Evolutionary conservation across 148 eudicot species (phyloP).

Genomic region (Nepenthes mirabilis): DNA sequence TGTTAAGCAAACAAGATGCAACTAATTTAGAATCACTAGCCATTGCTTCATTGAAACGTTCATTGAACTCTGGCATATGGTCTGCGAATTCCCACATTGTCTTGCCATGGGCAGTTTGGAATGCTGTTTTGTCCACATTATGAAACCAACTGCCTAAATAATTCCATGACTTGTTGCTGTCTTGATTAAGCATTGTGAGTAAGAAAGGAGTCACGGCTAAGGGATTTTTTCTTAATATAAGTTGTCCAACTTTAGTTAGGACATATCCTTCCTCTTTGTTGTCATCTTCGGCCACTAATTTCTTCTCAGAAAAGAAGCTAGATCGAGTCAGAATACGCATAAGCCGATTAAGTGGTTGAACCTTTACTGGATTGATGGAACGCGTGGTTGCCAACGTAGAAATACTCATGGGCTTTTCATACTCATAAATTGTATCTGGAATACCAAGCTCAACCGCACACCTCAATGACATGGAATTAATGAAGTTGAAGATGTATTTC

Average conservation of each 20-base stretch:
- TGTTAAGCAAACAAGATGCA: conserved; percentile 2
- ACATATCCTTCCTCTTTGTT: conserved; percentile 3
- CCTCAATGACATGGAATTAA: too few species aligned
- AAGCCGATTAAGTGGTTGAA: conserved; percentile 4
- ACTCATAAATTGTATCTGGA: too few species aligned
- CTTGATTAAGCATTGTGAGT: conserved; percentile 11
- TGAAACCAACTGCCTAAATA: conserved; percentile 13
- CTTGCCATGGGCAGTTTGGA: conserved; percentile 14
- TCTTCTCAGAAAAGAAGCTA: conserved; percentile 8
- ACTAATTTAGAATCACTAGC: conserved; percentile 19
- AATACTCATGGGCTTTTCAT: too few species aligned
- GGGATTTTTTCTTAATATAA: conserved; percentile 17
- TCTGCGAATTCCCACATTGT: conserved; percentile 14
- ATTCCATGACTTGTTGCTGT: conserved; percentile 8
- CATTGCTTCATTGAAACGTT: conserved; percentile 22
- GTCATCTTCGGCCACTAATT: not conserved
- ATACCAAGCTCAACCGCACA: too few species aligned
- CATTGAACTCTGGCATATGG: conserved; percentile 4
- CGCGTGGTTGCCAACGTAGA: too few species aligned
- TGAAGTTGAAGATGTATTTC: too few species aligned
- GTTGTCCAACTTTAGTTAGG: conserved; percentile 15
- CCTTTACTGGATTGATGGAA: conserved; percentile 9
- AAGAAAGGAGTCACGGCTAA: conserved; percentile 7
- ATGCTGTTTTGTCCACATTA: conserved; percentile 8
- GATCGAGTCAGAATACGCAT: conserved; percentile 19